Percentiles rank a stretch among this genome's conserved stretches.
Evolutionary conservation across 257 asterid species (phyloP).

Genomic region (Penstemon barbatus): DNA sequence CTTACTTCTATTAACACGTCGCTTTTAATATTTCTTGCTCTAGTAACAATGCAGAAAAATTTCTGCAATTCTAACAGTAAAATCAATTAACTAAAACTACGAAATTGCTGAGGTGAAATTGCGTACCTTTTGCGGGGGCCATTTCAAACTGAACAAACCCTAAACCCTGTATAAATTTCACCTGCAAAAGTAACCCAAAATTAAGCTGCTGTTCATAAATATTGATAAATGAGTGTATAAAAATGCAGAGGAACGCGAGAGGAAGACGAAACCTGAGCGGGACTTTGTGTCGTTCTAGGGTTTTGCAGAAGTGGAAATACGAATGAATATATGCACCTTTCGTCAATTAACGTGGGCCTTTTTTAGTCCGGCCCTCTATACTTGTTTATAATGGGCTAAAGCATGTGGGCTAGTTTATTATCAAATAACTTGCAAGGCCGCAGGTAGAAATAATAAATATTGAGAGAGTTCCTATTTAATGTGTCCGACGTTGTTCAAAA

Average conservation of each 20-base stretch:
- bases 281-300: constrained; percentile 35
- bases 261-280: constrained; percentile 8
- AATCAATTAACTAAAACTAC: neutral
- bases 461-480: too few species aligned
- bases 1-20: neutral
- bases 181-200: constrained; percentile 31
- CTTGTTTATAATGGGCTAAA: too few species aligned
- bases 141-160: constrained; percentile 33
- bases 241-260: neutral
- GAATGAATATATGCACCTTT: neutral
- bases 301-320: neutral
- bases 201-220: neutral
- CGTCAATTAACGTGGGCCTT: neutral
- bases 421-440: too few species aligned
- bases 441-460: too few species aligned
- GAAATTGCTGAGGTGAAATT: neutral
- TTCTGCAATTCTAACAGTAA: too few species aligned
- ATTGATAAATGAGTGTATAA: neutral
- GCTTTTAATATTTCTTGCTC: too few species aligned
- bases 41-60: too few species aligned
- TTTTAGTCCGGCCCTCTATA: too few species aligned
- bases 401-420: too few species aligned
- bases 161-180: constrained; percentile 19
- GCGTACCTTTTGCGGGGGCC: constrained; percentile 65
- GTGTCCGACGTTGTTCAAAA: too few species aligned